A percentile compares a stretch with the other conserved stretches of the same genome.
Evolutionary conservation across 139 green algal genomes (phyloP).

Genomic region (Coccomyxa sp.): DNA sequence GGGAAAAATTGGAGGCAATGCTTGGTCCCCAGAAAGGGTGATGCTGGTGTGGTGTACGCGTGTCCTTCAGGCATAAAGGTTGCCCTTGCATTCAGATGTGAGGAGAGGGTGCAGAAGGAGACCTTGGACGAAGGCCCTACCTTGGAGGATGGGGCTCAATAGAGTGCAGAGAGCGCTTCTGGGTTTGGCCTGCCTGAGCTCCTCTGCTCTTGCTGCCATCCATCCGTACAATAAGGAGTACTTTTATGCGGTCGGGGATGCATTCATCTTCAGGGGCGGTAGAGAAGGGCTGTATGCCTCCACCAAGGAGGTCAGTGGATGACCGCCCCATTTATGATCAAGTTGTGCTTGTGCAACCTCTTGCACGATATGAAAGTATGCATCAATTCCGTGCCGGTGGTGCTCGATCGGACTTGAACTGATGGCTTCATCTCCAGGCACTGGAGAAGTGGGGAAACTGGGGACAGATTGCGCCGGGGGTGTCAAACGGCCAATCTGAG

Average conservation of each 20-base stretch:
- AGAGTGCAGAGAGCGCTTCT: neutral
- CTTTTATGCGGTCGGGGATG: constrained; percentile 37
- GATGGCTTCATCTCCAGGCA: constrained; percentile 11
- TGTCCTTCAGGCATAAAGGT: too few relatives aligned
- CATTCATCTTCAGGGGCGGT: constrained; percentile 45
- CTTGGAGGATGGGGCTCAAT: neutral
- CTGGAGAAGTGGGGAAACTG: constrained; percentile 33
- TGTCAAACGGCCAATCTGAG: constrained; percentile 47
- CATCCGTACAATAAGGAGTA: constrained; percentile 42
- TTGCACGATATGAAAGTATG: neutral
- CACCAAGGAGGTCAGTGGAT: constrained; percentile 22
- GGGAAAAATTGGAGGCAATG: too few relatives aligned
- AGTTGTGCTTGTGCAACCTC: neutral
- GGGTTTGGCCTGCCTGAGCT: neutral
- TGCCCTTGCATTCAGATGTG: too few relatives aligned
- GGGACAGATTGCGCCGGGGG: constrained; percentile 28
- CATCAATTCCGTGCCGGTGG: neutral
- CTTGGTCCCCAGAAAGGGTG: too few relatives aligned
- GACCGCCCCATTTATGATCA: too few relatives aligned
- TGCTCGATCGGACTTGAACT: neutral
- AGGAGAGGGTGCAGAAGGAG: too few relatives aligned
- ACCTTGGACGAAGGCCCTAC: too few relatives aligned
- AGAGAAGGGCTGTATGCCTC: constrained; percentile 47
- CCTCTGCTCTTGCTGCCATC: constrained; percentile 14
- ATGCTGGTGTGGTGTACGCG: too few relatives aligned